Base-by-base conservation (phyloP, 192 early-diverging fungal species). In the Chytriomyces hyalinus region DNA sequence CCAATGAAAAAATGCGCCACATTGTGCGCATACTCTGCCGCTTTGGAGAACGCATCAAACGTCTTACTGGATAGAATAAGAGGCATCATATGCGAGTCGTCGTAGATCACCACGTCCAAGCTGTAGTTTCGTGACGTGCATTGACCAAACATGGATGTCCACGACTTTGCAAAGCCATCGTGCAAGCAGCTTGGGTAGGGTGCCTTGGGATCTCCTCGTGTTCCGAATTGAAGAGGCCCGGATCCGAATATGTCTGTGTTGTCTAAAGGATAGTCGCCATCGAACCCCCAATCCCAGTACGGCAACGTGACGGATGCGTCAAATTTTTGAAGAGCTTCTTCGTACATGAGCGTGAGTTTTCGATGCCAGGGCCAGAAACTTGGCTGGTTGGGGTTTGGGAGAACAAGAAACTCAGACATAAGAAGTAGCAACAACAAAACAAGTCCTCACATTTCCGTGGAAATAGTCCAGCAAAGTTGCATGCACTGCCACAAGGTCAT, bases 261-360 rank as follows among this genome's bases (percentile, higher is more conserved):
- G 13, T 53, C 36, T 22, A 60, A 28, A 15, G 70, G 70, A 36
- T 13, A 8, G 10, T 72, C 13, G n/a, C 51, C 70, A 60, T 72
- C 70, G 17, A 6, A 60, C 0, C 70, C 70, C 87, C 85, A 88
- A 36, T 91, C 89, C 86, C 86, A 89, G 80, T 78, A 80, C 36
- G 71, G 64, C 28, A 75, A 49, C 17, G 62, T 68, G 9, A 77
- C 67, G 15, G 57, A 26, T 45, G 48, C 43, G 44, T 66, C 80
- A 17, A 50, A 49, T 43, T 47, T 68, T 76, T 65, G 60, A 44
- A 81, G 59, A 11, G 28, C 36, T 6, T 20, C 6, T 13, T 81
- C 80, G 9, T 47, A 66, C 50, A 66, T 13, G 8, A n/a, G 48
- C 6, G 80, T 6, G 45, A 74, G 80, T 22, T 10, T 36, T 24